Percentiles rank a stretch among this genome's conserved stretches.
These are phyloP conservation scores for Boletellus sp. DNA, from an alignment of 768 basidiomycete genomes.

Conservation along the genomic window DNA sequence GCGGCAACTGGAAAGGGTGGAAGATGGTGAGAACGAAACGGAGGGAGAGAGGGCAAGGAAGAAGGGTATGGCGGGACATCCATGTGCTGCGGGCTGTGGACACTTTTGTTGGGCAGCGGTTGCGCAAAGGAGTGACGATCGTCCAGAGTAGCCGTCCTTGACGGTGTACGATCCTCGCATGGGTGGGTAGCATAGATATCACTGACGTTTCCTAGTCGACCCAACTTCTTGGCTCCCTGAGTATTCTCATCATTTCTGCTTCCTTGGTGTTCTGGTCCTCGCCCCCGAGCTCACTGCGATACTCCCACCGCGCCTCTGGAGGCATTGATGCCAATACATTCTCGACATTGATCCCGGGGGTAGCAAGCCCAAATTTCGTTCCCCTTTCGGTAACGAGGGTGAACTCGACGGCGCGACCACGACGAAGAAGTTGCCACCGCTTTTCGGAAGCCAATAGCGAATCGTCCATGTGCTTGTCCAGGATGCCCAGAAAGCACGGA, in stretches of 20 bases:
- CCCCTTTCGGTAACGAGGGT: constrained; percentile 68
- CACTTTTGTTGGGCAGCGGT: constrained; percentile 73
- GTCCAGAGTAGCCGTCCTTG: neutral
- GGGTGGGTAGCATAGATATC: no score
- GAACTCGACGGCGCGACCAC: constrained; percentile 56
- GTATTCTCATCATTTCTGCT: constrained; percentile 46
- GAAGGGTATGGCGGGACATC: constrained; percentile 43
- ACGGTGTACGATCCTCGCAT: no score
- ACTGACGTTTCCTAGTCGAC: neutral
- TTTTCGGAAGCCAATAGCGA: constrained; percentile 21
- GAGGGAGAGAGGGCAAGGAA: constrained; percentile 9
- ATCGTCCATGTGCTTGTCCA: constrained; percentile 36
- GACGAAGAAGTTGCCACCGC: constrained; percentile 52
- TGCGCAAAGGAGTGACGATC: constrained; percentile 1
- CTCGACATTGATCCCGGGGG: constrained; percentile 59
- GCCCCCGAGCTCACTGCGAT: constrained; percentile 51
- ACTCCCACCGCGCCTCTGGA: constrained; percentile 67
- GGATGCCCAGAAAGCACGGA: constrained; percentile 44
- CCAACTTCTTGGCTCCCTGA: constrained; percentile 32
- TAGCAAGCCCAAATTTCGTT: constrained; percentile 60
- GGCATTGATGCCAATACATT: constrained; percentile 66
- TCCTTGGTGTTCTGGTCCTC: constrained; percentile 47
- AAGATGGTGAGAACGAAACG: constrained; percentile 12
- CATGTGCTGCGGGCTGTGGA: constrained; percentile 78
- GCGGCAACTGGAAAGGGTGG: constrained; percentile 19